A percentile compares a stretch with the other conserved stretches of the same genome.
phyloP scores from a whole-genome alignment of 2,329 filamentous ascomycete genomes.

The Aspergillus oerlinghausenensis region DNA sequence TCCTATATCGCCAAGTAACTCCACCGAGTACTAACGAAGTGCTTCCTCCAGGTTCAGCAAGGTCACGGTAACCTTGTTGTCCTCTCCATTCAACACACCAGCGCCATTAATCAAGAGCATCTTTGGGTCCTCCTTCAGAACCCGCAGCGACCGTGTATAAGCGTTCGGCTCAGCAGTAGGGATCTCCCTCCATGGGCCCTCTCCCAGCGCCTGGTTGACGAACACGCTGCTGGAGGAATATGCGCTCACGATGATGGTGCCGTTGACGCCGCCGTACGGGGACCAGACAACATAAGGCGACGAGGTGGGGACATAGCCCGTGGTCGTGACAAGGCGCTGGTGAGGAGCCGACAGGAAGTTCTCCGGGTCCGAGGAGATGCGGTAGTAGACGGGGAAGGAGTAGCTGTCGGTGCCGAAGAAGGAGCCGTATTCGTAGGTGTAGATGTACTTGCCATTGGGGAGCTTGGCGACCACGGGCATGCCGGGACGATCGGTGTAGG shows the following conservation, averaged over 20 bases:
- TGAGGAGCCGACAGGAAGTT: slow-evolving; percentile 42
- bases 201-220: slow-evolving; percentile 44
- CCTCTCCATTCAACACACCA: slow-evolving; percentile 11
- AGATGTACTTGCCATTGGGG: slow-evolving; percentile 58
- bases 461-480: slow-evolving; percentile 61
- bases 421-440: slow-evolving; percentile 59
- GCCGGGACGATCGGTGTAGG: slow-evolving; percentile 61
- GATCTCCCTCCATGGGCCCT: slow-evolving; percentile 45
- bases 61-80: slow-evolving; percentile 18
- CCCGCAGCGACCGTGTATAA: slow-evolving; percentile 46
- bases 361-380: slow-evolving; percentile 45
- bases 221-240: slow-evolving; percentile 29
- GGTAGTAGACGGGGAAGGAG: slow-evolving; percentile 52
- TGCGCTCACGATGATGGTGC: slow-evolving; percentile 46
- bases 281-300: slow-evolving; percentile 53
- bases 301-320: slow-evolving; percentile 40
- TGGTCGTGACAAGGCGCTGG: slow-evolving; percentile 40
- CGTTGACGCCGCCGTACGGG: slow-evolving; percentile 42
- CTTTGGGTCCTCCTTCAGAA: slow-evolving; percentile 34
- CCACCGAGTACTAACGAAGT: too few species aligned
- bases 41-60: slow-evolving; percentile 15
- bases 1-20: neutral
- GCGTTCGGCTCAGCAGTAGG: slow-evolving; percentile 36
- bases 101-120: slow-evolving; percentile 18
- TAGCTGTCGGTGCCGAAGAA: slow-evolving; percentile 28